phyloP scores from a whole-genome alignment of 306 rosid species.

The Casuarina cunninghamiana region DNA sequence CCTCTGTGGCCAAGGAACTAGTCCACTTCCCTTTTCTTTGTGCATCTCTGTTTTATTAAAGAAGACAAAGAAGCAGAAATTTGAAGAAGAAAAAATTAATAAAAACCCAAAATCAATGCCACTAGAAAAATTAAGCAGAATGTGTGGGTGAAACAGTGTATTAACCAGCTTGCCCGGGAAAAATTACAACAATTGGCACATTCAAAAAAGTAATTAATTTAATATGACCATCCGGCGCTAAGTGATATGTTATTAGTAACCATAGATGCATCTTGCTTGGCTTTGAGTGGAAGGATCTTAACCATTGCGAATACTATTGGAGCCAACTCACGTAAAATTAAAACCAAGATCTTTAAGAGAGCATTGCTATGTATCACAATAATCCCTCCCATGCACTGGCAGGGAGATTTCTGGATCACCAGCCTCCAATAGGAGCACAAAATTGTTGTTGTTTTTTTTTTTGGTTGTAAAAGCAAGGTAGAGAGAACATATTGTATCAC shows the following conservation, averaged over 20 bases:
- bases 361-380: background rate
- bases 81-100: slow-evolving; percentile 5
- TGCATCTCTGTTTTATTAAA: slow-evolving; percentile 41
- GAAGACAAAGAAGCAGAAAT: background rate
- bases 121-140: background rate
- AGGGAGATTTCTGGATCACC: background rate
- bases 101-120: background rate
- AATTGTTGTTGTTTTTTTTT: background rate
- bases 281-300: background rate
- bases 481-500: background rate
- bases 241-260: background rate
- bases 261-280: background rate
- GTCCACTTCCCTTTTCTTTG: slow-evolving; percentile 45
- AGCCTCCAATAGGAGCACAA: background rate
- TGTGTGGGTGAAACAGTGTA: background rate
- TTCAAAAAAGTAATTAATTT: background rate
- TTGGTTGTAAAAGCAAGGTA: background rate
- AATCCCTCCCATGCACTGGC: background rate
- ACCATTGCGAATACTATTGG: background rate
- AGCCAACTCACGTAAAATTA: background rate
- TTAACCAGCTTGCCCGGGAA: background rate
- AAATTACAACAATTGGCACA: background rate
- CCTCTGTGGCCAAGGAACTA: slow-evolving; percentile 64
- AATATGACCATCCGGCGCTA: background rate
- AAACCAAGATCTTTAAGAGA: background rate